Evolutionary conservation across 1,284 basidiomycete genomes (phyloP).

Genomic region (Termitomyces sp.): DNA sequence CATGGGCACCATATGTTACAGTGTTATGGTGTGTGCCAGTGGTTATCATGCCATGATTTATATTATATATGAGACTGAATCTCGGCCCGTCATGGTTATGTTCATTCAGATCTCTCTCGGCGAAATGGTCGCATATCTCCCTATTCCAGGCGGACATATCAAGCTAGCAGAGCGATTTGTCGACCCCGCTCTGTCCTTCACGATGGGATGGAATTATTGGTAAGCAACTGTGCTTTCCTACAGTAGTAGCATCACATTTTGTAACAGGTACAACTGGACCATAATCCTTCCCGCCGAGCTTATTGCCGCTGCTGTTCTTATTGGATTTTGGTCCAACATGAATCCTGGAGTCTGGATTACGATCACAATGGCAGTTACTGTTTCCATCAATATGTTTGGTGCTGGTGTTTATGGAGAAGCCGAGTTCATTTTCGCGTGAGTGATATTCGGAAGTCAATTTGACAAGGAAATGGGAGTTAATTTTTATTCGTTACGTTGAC

Average conservation of each 20-base stretch:
- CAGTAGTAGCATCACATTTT: conserved; percentile 22
- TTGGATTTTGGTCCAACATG: conserved; percentile 66
- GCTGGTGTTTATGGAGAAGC: conserved; percentile 70
- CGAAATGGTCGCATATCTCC: conserved; percentile 64
- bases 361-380: conserved; percentile 65
- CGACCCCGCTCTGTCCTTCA: conserved; percentile 74
- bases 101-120: conserved; percentile 26
- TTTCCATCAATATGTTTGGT: conserved; percentile 77
- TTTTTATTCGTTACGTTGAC: conserved; percentile 7
- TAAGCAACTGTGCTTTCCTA: conserved; percentile 21
- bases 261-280: conserved; percentile 54
- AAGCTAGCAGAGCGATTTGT: conserved; percentile 76
- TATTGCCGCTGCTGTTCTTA: conserved; percentile 70
- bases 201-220: conserved; percentile 86
- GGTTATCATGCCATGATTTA: not conserved
- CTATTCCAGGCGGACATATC: conserved; percentile 71
- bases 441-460: not conserved
- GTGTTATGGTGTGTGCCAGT: conserved; percentile 40
- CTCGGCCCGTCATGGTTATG: not conserved
- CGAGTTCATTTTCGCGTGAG: conserved; percentile 67
- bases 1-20: conserved; percentile 62
- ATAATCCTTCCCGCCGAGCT: conserved; percentile 75
- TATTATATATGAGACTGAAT: not conserved
- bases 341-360: conserved; percentile 75
- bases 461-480: no score